Evolutionary conservation across 2,329 filamentous ascomycete species (phyloP), one percentile per base, ranked within the genome.

Genomic region (Myrmaecium sp.): DNA sequence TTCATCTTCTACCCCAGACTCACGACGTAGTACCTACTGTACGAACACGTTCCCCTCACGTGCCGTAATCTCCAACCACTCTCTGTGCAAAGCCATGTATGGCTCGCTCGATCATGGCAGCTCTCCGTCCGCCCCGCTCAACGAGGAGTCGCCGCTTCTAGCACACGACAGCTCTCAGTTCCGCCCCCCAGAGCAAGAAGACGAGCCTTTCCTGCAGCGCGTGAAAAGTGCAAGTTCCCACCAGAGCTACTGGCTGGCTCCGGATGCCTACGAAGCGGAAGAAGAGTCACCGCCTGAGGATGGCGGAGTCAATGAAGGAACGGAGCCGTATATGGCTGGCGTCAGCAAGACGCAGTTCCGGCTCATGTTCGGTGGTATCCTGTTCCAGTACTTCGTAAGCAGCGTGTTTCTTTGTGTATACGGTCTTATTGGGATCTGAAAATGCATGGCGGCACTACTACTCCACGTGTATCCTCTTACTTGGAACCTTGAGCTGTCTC

Each of bases 351-450:
- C 41, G 21, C 41, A 33, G 17, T 55, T 55, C 23, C 38, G 48
- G 38, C 43, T 41, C 23, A 44, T 53, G 7, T 52, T 51, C 36
- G 45, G 43, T 5, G 48, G 49, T 4, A 46, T 55, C 6, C 9
- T 52, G 14, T 23, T 49, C 26, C 40, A 42, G 4, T 55, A 52
- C 27, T 51, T 54, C 37, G 50, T 54, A 31, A 36, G 49, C 41
- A 6, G 27, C 19, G 4, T n/a, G 6, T 23, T 14, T 7, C 7
- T n/a, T 23, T 7, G 10, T 23, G 21, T 6, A 11, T 6, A 11
- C 12, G 6, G 14, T 23, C 18, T 20, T 20, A 20, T n/a, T 20
- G 7, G 7, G 7, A 7, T 20, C n/a, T n/a, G 7, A 20, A 7
- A 20, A 20, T 20, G 7, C 18, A 20, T n/a, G n/a, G n/a, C n/a